phyloP scores from a whole-genome alignment of 2,329 filamentous ascomycete genomes.

The Fusarium sp. region DNA sequence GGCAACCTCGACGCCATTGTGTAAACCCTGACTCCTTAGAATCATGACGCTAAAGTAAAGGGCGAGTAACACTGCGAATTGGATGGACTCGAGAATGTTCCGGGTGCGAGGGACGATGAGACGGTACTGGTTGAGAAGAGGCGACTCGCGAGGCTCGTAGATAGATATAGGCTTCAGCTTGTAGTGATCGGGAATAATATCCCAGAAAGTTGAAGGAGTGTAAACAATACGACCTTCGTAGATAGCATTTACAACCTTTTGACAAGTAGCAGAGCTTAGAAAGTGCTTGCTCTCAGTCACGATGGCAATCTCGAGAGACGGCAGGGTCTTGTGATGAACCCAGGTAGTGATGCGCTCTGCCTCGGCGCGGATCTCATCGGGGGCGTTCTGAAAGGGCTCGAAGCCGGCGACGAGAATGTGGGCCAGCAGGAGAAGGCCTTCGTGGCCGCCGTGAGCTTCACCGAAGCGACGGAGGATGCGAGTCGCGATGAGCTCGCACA shows the following conservation, averaged over 20 bases:
- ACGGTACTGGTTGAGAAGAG: constrained; percentile 83
- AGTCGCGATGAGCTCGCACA: constrained; percentile 82
- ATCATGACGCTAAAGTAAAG: constrained; percentile 79
- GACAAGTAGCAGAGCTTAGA: constrained; percentile 77
- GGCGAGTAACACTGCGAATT: constrained; percentile 73
- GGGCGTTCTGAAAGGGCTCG: constrained; percentile 84
- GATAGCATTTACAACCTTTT: constrained; percentile 82
- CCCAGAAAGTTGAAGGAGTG: constrained; percentile 80
- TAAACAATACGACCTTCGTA: constrained; percentile 83
- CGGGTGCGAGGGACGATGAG: constrained; percentile 81
- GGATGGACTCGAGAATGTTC: constrained; percentile 75
- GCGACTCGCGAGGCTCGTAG: constrained; percentile 78
- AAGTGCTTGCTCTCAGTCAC: constrained; percentile 82
- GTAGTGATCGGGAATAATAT: constrained; percentile 85
- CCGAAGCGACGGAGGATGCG: constrained; percentile 80
- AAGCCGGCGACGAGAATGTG: constrained; percentile 85
- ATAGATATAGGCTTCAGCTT: constrained; percentile 82
- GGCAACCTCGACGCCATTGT: constrained; percentile 66
- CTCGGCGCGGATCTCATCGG: constrained; percentile 68
- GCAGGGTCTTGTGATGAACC: constrained; percentile 67
- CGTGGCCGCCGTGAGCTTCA: constrained; percentile 74
- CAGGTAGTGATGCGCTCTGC: constrained; percentile 59
- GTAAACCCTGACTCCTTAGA: constrained; percentile 64
- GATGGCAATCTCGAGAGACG: constrained; percentile 83
- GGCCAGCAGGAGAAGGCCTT: constrained; percentile 75